Evolutionary conservation across 305 asterid genomes (phyloP).

Genomic region (Solanum hybrid): DNA sequence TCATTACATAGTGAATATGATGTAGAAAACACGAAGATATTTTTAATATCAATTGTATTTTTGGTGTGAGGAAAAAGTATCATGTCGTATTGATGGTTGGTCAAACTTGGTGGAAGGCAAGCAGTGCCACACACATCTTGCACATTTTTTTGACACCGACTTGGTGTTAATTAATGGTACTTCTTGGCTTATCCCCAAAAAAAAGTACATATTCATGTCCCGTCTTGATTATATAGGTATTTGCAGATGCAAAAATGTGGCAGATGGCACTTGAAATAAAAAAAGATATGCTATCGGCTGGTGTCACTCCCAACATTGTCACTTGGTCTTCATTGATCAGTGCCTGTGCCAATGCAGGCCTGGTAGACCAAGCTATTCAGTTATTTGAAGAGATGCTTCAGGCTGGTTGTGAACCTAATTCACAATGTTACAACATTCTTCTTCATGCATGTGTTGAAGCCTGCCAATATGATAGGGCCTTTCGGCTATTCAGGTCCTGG

Average conservation of each 20-base stretch:
- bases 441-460: conserved; percentile 91
- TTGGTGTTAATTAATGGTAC: not conserved
- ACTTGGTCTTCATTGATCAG: conserved; percentile 90
- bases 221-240: conserved; percentile 56
- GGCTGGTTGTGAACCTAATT: conserved; percentile 64
- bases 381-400: conserved; percentile 84
- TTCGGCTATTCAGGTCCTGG: conserved; percentile 78
- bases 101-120: not conserved
- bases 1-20: not conserved
- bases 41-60: not conserved
- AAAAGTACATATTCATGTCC: conserved; percentile 1
- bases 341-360: conserved; percentile 87
- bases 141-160: not conserved
- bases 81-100: not conserved
- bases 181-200: not conserved
- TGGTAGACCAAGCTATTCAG: conserved; percentile 61
- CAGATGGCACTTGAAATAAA: conserved; percentile 64
- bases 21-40: not conserved
- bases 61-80: not conserved
- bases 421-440: conserved; percentile 75
- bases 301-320: conserved; percentile 65
- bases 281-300: conserved; percentile 69
- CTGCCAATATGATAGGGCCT: conserved; percentile 87
- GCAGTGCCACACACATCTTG: not conserved
- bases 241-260: conserved; percentile 95